Percentiles rank a stretch among this genome's conserved stretches.
phyloP scores from a whole-genome alignment of 495 filamentous ascomycete species.

The Daldinia loculata region DNA sequence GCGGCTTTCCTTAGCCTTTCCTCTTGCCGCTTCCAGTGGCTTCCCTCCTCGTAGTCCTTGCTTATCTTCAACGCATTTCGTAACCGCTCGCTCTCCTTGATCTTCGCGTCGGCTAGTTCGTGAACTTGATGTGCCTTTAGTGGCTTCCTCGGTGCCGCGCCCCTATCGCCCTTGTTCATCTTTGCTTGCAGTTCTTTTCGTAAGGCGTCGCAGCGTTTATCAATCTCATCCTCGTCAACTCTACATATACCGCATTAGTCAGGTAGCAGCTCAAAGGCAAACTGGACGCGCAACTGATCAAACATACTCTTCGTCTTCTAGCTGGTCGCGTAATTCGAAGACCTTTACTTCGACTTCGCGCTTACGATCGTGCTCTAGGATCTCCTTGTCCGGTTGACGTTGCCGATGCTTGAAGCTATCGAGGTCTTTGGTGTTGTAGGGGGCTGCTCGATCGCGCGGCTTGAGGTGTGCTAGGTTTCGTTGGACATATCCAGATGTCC shows the following conservation, averaged over 20 bases:
- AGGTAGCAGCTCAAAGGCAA: background rate
- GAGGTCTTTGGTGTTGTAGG: slow-evolving; percentile 69
- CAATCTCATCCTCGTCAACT: slow-evolving; percentile 82
- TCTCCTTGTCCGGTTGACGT: slow-evolving; percentile 87
- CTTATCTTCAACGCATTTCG: slow-evolving; percentile 88
- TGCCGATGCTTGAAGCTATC: slow-evolving; percentile 71
- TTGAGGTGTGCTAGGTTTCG: slow-evolving; percentile 88
- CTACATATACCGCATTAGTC: slow-evolving; percentile 53
- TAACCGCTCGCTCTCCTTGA: slow-evolving; percentile 90
- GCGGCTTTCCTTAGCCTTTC: slow-evolving; percentile 71
- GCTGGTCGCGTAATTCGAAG: slow-evolving; percentile 83
- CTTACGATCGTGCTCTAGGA: slow-evolving; percentile 91
- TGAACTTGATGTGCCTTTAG: slow-evolving; percentile 95
- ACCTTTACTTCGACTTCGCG: slow-evolving; percentile 91
- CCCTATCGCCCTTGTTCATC: slow-evolving; percentile 50
- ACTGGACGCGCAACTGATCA: background rate
- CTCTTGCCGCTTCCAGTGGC: slow-evolving; percentile 76
- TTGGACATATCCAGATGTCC: slow-evolving; percentile 97
- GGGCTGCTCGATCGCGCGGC: slow-evolving; percentile 71
- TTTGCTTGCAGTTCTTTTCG: slow-evolving; percentile 69
- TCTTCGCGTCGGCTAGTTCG: slow-evolving; percentile 95
- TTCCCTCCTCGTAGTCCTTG: slow-evolving; percentile 86
- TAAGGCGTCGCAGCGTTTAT: slow-evolving; percentile 68
- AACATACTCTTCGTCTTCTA: slow-evolving; percentile 86
- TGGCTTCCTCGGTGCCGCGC: slow-evolving; percentile 55